Evolutionary conservation across 495 filamentous ascomycete species (phyloP).

Genomic region (Elaphomyces granulatus): DNA sequence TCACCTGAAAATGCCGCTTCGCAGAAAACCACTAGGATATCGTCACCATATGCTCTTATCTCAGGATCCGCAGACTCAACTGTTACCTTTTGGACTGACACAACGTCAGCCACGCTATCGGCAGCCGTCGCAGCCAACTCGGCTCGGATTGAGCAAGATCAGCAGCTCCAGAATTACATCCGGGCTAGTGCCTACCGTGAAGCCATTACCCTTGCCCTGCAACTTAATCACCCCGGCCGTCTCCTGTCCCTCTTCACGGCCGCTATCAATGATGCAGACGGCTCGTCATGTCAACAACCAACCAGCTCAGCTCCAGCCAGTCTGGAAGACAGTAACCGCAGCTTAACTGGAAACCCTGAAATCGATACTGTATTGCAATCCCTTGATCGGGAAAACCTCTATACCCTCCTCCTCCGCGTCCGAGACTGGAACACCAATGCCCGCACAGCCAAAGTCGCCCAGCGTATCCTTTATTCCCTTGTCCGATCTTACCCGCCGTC

Average conservation of each 20-base stretch:
- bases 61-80: constrained; percentile 83
- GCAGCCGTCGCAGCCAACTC: constrained; percentile 54
- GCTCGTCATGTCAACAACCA: constrained; percentile 1
- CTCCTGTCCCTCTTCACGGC: constrained; percentile 69
- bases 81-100: constrained; percentile 91
- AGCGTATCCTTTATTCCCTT: constrained; percentile 68
- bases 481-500: constrained; percentile 63
- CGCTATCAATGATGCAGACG: constrained; percentile 50
- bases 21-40: neutral
- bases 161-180: constrained; percentile 83
- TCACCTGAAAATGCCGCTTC: constrained; percentile 4
- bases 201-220: constrained; percentile 80
- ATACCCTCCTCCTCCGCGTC: constrained; percentile 58
- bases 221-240: constrained; percentile 81
- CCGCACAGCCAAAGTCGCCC: constrained; percentile 67
- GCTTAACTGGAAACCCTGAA: constrained; percentile 52
- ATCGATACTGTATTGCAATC: constrained; percentile 72
- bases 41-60: constrained; percentile 50
- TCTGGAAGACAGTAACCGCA: constrained; percentile 18
- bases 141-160: constrained; percentile 78
- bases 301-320: constrained; percentile 13
- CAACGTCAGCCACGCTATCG: constrained; percentile 62
- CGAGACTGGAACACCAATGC: constrained; percentile 97
- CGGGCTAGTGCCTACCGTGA: constrained; percentile 72
- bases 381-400: constrained; percentile 74